Evolutionary conservation across 176 grass and related monocot genomes (phyloP), one percentile per base, ranked within the genome.

Genomic region (Chloris gayana): DNA sequence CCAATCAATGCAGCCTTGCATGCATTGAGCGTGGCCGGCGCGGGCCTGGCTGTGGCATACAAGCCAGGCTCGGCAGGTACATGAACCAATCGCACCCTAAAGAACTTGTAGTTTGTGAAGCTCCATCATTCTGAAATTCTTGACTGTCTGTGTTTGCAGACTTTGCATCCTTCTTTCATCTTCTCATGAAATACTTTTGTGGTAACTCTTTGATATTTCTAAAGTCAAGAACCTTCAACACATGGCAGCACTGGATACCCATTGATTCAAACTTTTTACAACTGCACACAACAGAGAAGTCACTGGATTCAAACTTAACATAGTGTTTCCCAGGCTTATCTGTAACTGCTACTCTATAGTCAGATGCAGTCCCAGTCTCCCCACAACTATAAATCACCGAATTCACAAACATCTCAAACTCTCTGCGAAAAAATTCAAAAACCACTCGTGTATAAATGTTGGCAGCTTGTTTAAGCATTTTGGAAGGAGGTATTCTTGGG

Each of bases 401-500:
- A 86, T 97, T 91, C 42, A 97, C 91, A 78, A 85, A 97, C 94
- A 97, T 97, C 84, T 97, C 94, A 88, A 97, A 97, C 41, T 97
- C 94, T 61, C 83, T 91, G 15, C 82, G 78, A 65, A 94, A 97
- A 58, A 90, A 82, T 85, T 97, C 89, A 87, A 97, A 97, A 32
- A 97, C 73, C 69, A 91, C 89, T 18, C 87, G 94, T 54, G 89
- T 97, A 69, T 97, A 97, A 70, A 91, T 82, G 71, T 80, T 91
- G 60, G 94, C 91, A 70, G 89, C 94, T 74, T 97, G 91, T 72
- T 79, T 91, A 54, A 94, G 83, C 85, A 97, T 89, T 78, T 91
- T 97, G 1, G 89, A 97, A n/a, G 89, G 91, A 56, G 94, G 94
- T 54, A 91, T 90, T 91, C 94, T 91, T 11, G 94, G 94, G 74